A percentile compares a stretch with the other conserved stretches of the same genome.
phyloP scores from a whole-genome alignment of 306 rosid genomes.

The Dalbergia cultrata region DNA sequence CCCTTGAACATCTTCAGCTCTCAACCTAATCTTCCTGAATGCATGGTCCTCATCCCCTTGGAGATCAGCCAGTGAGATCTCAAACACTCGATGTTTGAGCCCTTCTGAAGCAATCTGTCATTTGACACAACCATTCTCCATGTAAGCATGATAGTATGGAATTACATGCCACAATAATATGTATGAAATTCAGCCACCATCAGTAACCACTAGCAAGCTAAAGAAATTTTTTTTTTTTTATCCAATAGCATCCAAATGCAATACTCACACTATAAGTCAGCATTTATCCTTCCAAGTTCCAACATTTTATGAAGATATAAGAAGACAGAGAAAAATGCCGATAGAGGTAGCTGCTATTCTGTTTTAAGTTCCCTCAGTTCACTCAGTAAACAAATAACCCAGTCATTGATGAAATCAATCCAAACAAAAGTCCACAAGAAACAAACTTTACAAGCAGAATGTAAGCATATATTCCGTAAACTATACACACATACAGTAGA shows the following conservation, averaged over 20 bases:
- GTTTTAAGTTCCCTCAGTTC: background rate
- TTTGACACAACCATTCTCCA: background rate
- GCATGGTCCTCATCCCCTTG: constrained; percentile 96
- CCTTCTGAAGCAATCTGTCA: constrained; percentile 96
- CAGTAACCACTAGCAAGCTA: background rate
- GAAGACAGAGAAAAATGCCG: too few species aligned
- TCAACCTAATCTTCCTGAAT: constrained; percentile 91
- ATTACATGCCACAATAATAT: background rate
- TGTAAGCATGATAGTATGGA: background rate
- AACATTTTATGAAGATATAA: background rate
- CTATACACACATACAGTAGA: background rate
- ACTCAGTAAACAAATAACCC: background rate
- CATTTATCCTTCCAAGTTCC: background rate
- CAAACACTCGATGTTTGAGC: constrained; percentile 94
- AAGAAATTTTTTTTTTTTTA: background rate
- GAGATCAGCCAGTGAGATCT: constrained; percentile 93
- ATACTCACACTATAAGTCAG: background rate
- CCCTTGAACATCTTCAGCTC: constrained; percentile 97
- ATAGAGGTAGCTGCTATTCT: too few species aligned
- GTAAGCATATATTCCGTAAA: background rate
- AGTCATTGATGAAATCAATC: background rate
- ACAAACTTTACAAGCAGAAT: background rate
- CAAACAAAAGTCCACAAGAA: background rate
- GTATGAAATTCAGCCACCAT: background rate
- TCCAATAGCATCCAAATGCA: background rate